These are phyloP conservation scores for Phytophthora fragariaefolia DNA, from an alignment of 352 stramenopile genomes.

Conservation along the genomic window DNA sequence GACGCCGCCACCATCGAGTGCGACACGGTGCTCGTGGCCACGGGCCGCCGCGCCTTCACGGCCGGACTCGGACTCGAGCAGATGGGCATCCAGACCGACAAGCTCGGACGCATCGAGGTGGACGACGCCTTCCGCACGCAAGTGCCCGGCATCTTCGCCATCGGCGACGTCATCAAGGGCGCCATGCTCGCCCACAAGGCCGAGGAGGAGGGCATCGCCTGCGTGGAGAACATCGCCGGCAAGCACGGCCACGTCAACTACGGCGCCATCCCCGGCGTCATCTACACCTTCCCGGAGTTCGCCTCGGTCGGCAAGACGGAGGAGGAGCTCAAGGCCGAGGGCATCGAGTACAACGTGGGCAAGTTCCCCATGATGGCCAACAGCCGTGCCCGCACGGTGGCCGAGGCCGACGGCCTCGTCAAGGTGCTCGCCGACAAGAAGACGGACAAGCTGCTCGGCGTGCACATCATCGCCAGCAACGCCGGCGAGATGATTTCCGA, in stretches of 20 bases:
- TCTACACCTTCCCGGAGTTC: constrained; percentile 98
- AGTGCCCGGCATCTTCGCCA: constrained; percentile 95
- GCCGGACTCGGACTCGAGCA: constrained; percentile 95
- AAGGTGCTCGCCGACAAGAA: constrained; percentile 98
- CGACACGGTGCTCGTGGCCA: constrained; percentile 85
- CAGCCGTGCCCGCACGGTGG: constrained; percentile 94
- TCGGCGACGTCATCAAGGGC: constrained; percentile 98
- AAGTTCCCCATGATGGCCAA: constrained; percentile 99
- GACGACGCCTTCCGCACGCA: constrained; percentile 97
- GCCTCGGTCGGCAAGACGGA: constrained; percentile 97
- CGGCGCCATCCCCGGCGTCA: constrained; percentile 98
- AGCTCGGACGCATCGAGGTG: constrained; percentile 96
- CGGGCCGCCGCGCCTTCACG: constrained; percentile 96
- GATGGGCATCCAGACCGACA: constrained; percentile 98
- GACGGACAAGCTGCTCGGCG: constrained; percentile 98
- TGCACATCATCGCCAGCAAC: constrained; percentile 99
- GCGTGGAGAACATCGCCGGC: constrained; percentile 97
- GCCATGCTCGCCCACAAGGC: constrained; percentile 99
- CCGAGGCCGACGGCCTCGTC: constrained; percentile 96
- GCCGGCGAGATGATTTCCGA: constrained; percentile 99
- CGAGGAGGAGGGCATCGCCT: constrained; percentile 99
- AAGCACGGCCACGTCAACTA: constrained; percentile 99
- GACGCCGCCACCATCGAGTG: constrained; percentile 66
- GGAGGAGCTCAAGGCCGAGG: constrained; percentile 97
- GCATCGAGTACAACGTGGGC: constrained; percentile 96